Evolutionary conservation across 331 rosid species (phyloP).

Genomic region (Saraca asoca): DNA sequence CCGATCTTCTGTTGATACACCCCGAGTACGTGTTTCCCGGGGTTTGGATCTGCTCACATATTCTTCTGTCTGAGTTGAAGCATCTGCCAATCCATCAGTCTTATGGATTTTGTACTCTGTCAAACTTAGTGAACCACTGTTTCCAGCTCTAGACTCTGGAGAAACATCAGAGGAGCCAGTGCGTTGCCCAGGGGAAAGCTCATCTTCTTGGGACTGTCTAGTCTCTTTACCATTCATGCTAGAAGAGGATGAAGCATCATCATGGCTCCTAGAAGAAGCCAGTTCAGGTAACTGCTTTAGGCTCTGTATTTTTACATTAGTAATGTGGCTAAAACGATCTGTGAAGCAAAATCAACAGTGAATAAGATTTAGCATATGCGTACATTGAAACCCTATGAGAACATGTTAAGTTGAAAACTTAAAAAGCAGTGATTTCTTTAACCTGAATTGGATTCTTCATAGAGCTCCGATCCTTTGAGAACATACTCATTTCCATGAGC

Average conservation of each 20-base stretch:
- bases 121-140: conserved; percentile 62
- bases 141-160: conserved; percentile 58
- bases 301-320: conserved; percentile 55
- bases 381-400: conserved; percentile 22
- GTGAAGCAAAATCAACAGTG: conserved; percentile 26
- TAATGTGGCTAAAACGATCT: conserved; percentile 60
- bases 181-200: conserved; percentile 51
- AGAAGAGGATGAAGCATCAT: conserved; percentile 78
- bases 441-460: conserved; percentile 81
- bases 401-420: conserved; percentile 1
- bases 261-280: conserved; percentile 63
- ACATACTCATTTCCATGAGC: conserved; percentile 88
- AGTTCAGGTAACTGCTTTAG: conserved; percentile 73
- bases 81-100: conserved; percentile 76
- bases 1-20: conserved; percentile 81
- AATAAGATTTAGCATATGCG: conserved; percentile 22
- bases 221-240: conserved; percentile 70
- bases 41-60: conserved; percentile 38
- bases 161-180: conserved; percentile 60
- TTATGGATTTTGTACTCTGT: conserved; percentile 72
- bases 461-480: conserved; percentile 92
- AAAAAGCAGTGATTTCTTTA: conserved; percentile 25
- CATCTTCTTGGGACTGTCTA: conserved; percentile 68
- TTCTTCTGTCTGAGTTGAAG: conserved; percentile 90
- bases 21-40: conserved; percentile 72